phyloP scores from a whole-genome alignment of 1,284 basidiomycete genomes.

The Cystobasidium sp. region DNA sequence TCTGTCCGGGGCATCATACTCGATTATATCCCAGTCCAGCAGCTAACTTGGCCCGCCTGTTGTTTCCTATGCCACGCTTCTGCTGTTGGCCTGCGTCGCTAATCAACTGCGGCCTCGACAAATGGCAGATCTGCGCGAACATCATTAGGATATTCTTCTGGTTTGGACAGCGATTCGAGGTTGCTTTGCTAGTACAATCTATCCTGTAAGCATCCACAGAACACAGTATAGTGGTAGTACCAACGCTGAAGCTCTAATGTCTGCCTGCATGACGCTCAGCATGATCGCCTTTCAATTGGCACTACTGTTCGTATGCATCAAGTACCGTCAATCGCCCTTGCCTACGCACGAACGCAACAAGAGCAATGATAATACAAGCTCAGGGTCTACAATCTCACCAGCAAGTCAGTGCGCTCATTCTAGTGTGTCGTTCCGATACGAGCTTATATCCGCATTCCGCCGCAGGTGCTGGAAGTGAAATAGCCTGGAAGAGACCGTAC shows the following conservation, averaged over 20 bases:
- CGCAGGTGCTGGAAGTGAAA: background rate
- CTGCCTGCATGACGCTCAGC: slow-evolving; percentile 42
- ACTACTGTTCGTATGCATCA: slow-evolving; percentile 61
- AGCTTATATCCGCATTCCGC: too few species aligned
- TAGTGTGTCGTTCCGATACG: background rate
- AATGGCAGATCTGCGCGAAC: slow-evolving; percentile 55
- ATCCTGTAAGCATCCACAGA: slow-evolving; percentile 50
- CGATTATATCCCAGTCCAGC: slow-evolving; percentile 52
- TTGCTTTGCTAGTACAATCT: slow-evolving; percentile 59
- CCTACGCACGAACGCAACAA: slow-evolving; percentile 10
- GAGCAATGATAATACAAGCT: background rate
- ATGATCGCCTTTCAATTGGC: slow-evolving; percentile 61
- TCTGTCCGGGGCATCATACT: slow-evolving; percentile 43
- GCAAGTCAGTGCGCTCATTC: background rate
- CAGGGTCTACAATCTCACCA: background rate
- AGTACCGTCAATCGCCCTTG: slow-evolving; percentile 52
- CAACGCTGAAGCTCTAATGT: background rate
- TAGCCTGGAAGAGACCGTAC: slow-evolving; percentile 54
- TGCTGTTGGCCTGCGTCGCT: background rate
- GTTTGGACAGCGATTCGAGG: slow-evolving; percentile 61
- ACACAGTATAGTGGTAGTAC: background rate
- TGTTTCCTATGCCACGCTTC: too few species aligned
- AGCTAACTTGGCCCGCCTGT: too few species aligned
- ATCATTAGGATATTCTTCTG: slow-evolving; percentile 59
- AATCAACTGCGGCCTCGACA: background rate